phyloP scores from a whole-genome alignment of 768 basidiomycete genomes.

The Boletus fagicola region DNA sequence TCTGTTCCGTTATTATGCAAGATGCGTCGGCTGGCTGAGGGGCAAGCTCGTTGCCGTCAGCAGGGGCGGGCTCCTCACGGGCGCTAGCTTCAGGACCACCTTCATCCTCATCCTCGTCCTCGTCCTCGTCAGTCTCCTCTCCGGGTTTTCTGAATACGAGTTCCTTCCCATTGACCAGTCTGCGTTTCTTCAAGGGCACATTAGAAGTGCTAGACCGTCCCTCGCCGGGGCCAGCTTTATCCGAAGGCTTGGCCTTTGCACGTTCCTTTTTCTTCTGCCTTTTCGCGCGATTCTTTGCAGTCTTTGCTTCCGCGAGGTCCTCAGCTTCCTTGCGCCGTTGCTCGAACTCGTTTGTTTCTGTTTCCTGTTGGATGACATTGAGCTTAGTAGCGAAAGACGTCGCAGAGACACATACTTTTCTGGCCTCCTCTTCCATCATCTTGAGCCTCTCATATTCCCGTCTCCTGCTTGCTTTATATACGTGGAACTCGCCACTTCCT shows the following conservation, averaged over 20 bases:
- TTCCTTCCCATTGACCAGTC: conserved; percentile 76
- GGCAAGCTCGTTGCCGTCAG: conserved; percentile 2
- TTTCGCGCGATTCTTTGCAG: conserved; percentile 92
- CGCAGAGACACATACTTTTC: conserved; percentile 53
- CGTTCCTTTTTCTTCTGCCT: conserved; percentile 89
- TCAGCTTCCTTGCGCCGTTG: conserved; percentile 68
- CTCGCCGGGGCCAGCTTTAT: conserved; percentile 29
- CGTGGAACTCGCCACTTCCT: conserved; percentile 97
- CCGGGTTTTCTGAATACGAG: conserved; percentile 56
- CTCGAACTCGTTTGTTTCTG: conserved; percentile 70
- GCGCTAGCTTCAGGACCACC: neutral
- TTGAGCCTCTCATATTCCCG: conserved; percentile 95
- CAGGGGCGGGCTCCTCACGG: conserved; percentile 1
- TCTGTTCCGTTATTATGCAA: conserved; percentile 35
- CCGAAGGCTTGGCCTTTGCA: conserved; percentile 44
- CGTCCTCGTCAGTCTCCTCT: conserved; percentile 49
- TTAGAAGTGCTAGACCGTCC: conserved; percentile 28
- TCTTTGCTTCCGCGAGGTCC: conserved; percentile 77
- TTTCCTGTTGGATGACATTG: conserved; percentile 50
- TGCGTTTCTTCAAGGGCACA: conserved; percentile 70
- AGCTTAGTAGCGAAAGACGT: neutral
- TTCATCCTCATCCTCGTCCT: conserved; percentile 43
- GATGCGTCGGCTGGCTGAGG: conserved; percentile 8
- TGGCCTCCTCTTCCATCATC: conserved; percentile 78
- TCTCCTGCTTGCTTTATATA: conserved; percentile 92